Base-by-base conservation (phyloP, 2,329 filamentous ascomycete species). In the Chrysoporthe deuterocubensis region DNA sequence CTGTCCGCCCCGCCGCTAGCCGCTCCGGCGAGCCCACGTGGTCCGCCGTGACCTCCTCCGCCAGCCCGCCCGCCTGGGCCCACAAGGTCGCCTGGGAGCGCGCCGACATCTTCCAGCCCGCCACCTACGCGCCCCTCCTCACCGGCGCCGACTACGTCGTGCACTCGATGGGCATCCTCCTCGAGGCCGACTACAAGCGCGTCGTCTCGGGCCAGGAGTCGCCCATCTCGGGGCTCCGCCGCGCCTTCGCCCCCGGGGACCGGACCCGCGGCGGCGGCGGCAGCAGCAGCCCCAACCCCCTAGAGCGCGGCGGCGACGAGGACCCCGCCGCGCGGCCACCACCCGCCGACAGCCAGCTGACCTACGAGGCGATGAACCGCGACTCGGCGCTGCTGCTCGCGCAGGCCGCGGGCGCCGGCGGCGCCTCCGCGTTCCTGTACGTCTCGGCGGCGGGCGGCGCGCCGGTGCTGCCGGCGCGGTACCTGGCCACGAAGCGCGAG, bases 111-210 rank as follows among this genome's bases (percentile, higher is more conserved):
- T 87, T 99, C 70, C 88, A 91, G 69, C 95, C 96, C 0, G 82
- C 87, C 0, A 92, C 92, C 21, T 99, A 97, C 81, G 87, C 87
- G 9, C 82, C 90, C 0, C 87, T 95, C 60, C 87, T 99, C 70
- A 86, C 88, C 72, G 88, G 87, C 67, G 92, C 94, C 70, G 89
- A 93, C 77, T 94, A 90, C 67, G 94, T 98, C 37, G 91, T 99
- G 59, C 96, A 99, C 84, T 93, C 87, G 75, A 94, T 98, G 91
- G 96, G 96, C 11, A 97, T 99, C 74, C 85, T 99, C 21, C 87
- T 99, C 11, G 96, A 99, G 82, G 94, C 94, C 62, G 96, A 99
- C 83, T 99, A 99, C 87, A 99, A 99, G 81, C 92, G 92, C 73
- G 90, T 97, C 18, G 78, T 99, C 37, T 90, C 89, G 26, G 96